Percentiles rank a stretch among this genome's conserved stretches.
Conservation (phyloP, 306 rosid genomes). For the Hippophae tibetana region DNA sequence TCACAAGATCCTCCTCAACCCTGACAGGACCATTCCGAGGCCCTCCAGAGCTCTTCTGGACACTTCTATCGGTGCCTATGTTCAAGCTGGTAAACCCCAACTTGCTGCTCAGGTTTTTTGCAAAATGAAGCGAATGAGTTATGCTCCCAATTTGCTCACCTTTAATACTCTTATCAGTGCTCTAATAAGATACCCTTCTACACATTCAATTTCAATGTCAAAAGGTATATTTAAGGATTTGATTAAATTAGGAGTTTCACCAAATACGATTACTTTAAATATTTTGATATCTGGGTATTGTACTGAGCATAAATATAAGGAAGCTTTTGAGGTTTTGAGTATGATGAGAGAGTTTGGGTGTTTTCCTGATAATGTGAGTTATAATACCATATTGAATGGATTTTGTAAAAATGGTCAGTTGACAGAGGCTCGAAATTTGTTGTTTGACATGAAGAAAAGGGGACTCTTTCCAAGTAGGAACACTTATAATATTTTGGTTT, state of each 20-base stretch:
- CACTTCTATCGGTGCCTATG: slow-evolving; percentile 29
- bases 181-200: slow-evolving; percentile 42
- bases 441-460: slow-evolving; percentile 47
- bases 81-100: slow-evolving; percentile 36
- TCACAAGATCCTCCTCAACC: slow-evolving; percentile 42
- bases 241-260: slow-evolving; percentile 35
- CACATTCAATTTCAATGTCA: slow-evolving; percentile 29
- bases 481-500: slow-evolving; percentile 69
- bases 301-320: slow-evolving; percentile 30
- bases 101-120: slow-evolving; percentile 52
- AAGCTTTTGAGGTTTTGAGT: slow-evolving; percentile 35
- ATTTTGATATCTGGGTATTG: slow-evolving; percentile 61
- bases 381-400: slow-evolving; percentile 57
- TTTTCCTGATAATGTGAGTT: slow-evolving; percentile 57
- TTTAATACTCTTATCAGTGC: slow-evolving; percentile 58
- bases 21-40: neutral
- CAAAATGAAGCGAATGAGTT: slow-evolving; percentile 50
- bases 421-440: slow-evolving; percentile 36
- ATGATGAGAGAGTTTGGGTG: slow-evolving; percentile 51
- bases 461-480: slow-evolving; percentile 49
- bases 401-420: slow-evolving; percentile 51
- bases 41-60: slow-evolving; percentile 42
- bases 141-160: slow-evolving; percentile 54
- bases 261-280: slow-evolving; percentile 44
- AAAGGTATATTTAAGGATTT: slow-evolving; percentile 33